Percentiles rank a stretch among this genome's conserved stretches.
Conservation (phyloP, 2,329 filamentous ascomycete species). For the Elsinoe fawcettii region DNA sequence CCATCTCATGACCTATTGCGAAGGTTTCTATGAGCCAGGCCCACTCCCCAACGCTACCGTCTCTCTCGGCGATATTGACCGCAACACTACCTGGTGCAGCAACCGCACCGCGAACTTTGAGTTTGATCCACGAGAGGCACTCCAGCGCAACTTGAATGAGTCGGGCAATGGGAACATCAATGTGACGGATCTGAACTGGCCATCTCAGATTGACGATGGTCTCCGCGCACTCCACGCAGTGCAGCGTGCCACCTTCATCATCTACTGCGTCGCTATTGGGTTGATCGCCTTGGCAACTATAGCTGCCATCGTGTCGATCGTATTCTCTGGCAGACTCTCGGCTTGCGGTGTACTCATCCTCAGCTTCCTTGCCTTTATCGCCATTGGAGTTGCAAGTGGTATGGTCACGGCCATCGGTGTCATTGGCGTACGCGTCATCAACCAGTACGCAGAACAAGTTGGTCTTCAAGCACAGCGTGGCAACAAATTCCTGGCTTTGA, state of each 20-base stretch:
- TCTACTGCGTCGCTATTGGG: constrained; percentile 52
- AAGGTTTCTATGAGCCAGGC: constrained; percentile 39
- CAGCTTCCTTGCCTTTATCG: constrained; percentile 45
- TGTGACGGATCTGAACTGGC: constrained; percentile 49
- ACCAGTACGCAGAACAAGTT: constrained; percentile 44
- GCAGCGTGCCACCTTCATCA: constrained; percentile 47
- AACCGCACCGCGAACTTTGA: constrained; percentile 47
- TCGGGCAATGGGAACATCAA: constrained; percentile 38
- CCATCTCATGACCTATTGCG: constrained; percentile 55
- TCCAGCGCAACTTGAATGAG: constrained; percentile 43
- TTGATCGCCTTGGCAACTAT: constrained; percentile 46
- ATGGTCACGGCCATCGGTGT: constrained; percentile 58
- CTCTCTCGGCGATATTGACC: constrained; percentile 32
- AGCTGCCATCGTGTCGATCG: constrained; percentile 37
- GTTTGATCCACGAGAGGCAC: constrained; percentile 47
- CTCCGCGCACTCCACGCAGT: constrained; percentile 45
- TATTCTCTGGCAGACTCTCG: constrained; percentile 39
- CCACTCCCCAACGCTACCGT: constrained; percentile 38
- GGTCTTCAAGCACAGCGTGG: constrained; percentile 46
- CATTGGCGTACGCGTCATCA: constrained; percentile 47
- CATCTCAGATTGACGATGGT: constrained; percentile 46
- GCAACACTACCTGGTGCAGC: constrained; percentile 50
- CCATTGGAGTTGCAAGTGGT: constrained; percentile 65
- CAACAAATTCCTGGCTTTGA: constrained; percentile 49
- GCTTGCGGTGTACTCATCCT: constrained; percentile 45